phyloP scores from a whole-genome alignment of 2,329 filamentous ascomycete species.

The Balansia obtecta region DNA sequence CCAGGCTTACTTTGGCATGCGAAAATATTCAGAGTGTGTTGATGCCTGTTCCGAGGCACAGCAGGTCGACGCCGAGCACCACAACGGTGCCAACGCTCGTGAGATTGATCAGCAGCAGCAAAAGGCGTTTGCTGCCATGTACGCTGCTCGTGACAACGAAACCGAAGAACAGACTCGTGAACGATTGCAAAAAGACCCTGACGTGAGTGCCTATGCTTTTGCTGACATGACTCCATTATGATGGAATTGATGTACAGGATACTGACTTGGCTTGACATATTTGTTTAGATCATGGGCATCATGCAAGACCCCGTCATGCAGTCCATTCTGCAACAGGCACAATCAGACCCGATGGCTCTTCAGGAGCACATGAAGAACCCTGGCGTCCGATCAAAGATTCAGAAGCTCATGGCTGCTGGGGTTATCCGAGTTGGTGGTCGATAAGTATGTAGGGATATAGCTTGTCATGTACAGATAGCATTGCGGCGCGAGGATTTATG shows the following conservation, averaged over 20 bases:
- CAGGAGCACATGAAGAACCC: constrained; percentile 97
- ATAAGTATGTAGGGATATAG: constrained; percentile 11
- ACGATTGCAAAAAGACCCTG: constrained; percentile 78
- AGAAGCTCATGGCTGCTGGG: constrained; percentile 87
- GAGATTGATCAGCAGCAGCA: constrained; percentile 93
- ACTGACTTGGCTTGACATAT: not conserved
- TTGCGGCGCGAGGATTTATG: constrained; percentile 4
- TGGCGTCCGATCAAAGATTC: constrained; percentile 72
- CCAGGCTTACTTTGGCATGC: constrained; percentile 92
- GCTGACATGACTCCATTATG: not conserved
- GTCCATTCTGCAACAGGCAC: constrained; percentile 90
- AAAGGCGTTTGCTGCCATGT: constrained; percentile 86
- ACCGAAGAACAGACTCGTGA: constrained; percentile 92
- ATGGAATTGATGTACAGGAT: not conserved
- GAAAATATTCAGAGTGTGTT: constrained; percentile 90
- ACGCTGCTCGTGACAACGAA: constrained; percentile 81
- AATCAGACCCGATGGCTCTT: constrained; percentile 80
- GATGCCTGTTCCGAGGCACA: constrained; percentile 77
- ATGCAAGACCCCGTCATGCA: constrained; percentile 98
- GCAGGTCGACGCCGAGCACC: constrained; percentile 57
- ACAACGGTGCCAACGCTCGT: constrained; percentile 63
- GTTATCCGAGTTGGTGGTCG: constrained; percentile 64
- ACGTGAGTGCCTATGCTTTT: constrained; percentile 43
- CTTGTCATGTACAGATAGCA: constrained; percentile 8
- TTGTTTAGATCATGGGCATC: constrained; percentile 62